These are phyloP conservation scores for Skeletonema grethae DNA, from an alignment of 108 stramenopile species.

Conservation along the genomic window DNA sequence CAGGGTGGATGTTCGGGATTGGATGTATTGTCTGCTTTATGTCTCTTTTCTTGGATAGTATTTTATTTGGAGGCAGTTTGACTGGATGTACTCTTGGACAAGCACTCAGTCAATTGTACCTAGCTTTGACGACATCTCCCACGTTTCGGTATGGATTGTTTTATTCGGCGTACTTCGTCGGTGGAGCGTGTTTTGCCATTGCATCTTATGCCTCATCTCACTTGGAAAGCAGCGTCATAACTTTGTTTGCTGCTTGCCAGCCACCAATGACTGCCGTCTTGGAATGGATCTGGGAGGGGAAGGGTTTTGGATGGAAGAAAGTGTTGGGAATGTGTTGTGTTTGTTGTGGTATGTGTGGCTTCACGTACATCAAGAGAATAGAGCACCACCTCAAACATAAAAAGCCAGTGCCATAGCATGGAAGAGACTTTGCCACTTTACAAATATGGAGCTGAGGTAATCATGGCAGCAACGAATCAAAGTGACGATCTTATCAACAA, in stretches of 20 bases:
- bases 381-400: constrained; percentile 13
- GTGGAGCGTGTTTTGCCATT: constrained; percentile 38
- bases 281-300: constrained; percentile 45
- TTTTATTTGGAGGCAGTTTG: constrained; percentile 20
- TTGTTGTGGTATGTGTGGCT: constrained; percentile 28
- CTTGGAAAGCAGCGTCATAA: constrained; percentile 41
- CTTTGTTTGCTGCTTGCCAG: constrained; percentile 42
- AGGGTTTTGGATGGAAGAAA: constrained; percentile 31
- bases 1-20: constrained; percentile 36
- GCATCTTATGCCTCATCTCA: constrained; percentile 29
- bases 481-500: too few species aligned
- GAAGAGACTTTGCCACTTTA: too few species aligned
- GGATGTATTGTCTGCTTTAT: constrained; percentile 19
- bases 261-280: constrained; percentile 44
- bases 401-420: too few species aligned
- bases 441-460: too few species aligned
- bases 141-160: constrained; percentile 37
- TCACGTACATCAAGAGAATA: constrained; percentile 32
- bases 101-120: constrained; percentile 17
- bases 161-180: constrained; percentile 32
- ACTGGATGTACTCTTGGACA: constrained; percentile 33
- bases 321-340: constrained; percentile 37
- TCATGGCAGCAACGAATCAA: too few species aligned
- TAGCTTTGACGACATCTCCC: constrained; percentile 27
- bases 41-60: constrained; percentile 23